phyloP scores from a whole-genome alignment of 164 flowering plant species.

The Annona cherimola region DNA sequence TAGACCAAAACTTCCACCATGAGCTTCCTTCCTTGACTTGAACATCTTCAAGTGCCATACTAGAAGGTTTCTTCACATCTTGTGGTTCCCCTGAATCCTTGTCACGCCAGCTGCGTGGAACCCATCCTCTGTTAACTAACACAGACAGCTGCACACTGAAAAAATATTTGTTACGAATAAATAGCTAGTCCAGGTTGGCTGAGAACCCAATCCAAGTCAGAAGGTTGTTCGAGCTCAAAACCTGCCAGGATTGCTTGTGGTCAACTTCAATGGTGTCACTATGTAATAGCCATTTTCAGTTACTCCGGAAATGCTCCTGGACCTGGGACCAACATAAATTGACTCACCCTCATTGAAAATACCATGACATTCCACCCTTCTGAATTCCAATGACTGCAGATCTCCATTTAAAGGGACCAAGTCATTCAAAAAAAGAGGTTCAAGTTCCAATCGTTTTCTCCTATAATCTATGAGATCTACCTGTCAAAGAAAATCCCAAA shows the following conservation, averaged over 20 bases:
- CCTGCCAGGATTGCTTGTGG: conserved; percentile 52
- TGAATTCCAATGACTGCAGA: conserved; percentile 56
- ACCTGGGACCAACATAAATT: conserved; percentile 83
- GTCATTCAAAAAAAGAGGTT: conserved; percentile 38
- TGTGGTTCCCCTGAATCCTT: conserved; percentile 26
- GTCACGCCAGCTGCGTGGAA: conserved; percentile 87
- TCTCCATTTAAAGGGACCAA: conserved; percentile 26
- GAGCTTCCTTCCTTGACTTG: conserved; percentile 30
- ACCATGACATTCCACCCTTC: conserved; percentile 67
- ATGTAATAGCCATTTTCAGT: conserved; percentile 93
- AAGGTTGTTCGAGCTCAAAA: conserved; percentile 7
- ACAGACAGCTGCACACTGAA: conserved; percentile 70
- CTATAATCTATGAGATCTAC: conserved; percentile 59
- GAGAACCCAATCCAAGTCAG: background rate
- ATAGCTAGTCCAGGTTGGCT: background rate
- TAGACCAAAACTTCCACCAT: conserved; percentile 81
- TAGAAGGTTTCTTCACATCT: conserved; percentile 26
- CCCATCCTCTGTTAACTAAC: conserved; percentile 97
- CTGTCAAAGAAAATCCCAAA: conserved; percentile 23
- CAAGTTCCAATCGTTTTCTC: conserved; percentile 40
- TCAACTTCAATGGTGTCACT: conserved; percentile 73
- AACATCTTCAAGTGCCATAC: conserved; percentile 11
- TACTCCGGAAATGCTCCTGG: conserved; percentile 93
- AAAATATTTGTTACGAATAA: conserved; percentile 26
- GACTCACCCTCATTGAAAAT: conserved; percentile 74